A percentile compares a stretch with the other conserved stretches of the same genome.
Evolutionary conservation across 352 stramenopile genomes (phyloP).

Genomic region (Pythium periplocum): DNA sequence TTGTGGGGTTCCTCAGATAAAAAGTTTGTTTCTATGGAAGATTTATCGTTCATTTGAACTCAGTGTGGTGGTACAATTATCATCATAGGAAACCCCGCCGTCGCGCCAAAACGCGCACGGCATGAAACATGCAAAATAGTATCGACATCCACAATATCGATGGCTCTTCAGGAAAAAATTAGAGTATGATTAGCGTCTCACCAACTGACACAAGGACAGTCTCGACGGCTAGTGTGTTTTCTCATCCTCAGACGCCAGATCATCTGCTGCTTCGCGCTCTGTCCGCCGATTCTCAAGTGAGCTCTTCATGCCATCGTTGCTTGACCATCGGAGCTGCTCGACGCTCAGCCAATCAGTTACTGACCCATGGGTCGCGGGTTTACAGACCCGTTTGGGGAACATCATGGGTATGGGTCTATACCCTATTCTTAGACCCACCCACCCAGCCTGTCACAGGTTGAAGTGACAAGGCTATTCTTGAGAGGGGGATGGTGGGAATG

Average conservation of each 20-base stretch:
- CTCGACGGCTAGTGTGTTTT: conserved; percentile 59
- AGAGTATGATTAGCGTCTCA: conserved; percentile 65
- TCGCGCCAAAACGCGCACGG: conserved; percentile 3
- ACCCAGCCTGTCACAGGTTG: too few relatives aligned
- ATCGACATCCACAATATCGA: neutral
- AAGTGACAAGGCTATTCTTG: too few relatives aligned
- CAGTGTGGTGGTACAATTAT: conserved; percentile 74
- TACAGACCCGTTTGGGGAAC: too few relatives aligned
- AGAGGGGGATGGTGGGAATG: too few relatives aligned
- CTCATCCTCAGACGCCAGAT: conserved; percentile 57
- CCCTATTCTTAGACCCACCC: too few relatives aligned
- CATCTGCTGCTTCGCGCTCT: too few relatives aligned
- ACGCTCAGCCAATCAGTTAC: too few relatives aligned
- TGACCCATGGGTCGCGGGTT: too few relatives aligned
- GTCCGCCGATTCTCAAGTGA: too few relatives aligned
- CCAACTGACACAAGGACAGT: conserved; percentile 18
- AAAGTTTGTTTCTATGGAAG: conserved; percentile 66
- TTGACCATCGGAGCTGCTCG: too few relatives aligned
- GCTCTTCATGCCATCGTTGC: too few relatives aligned
- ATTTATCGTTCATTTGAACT: conserved; percentile 62
- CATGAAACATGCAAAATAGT: conserved; percentile 1
- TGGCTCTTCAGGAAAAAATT: conserved; percentile 84
- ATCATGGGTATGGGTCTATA: too few relatives aligned
- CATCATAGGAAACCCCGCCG: conserved; percentile 33
- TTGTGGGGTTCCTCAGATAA: conserved; percentile 44